These are phyloP conservation scores for Leucoagaricus sp. DNA, from an alignment of 1,284 basidiomycete species.

Conservation along the genomic window DNA sequence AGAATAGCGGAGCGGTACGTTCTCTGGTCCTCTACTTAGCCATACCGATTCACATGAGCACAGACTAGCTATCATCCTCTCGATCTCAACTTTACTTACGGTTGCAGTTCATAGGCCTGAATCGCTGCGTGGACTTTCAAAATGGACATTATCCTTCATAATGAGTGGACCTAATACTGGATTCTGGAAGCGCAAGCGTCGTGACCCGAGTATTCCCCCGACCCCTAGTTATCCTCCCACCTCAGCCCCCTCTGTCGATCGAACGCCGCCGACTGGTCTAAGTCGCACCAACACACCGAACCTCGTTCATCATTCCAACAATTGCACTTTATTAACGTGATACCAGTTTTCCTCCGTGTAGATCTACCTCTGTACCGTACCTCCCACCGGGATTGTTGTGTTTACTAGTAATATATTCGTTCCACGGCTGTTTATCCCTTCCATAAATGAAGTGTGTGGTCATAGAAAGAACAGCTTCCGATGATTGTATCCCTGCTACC, in stretches of 20 bases:
- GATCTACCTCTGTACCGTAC: neutral
- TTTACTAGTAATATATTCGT: neutral
- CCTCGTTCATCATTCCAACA: neutral
- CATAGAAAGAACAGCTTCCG: slow-evolving; percentile 96
- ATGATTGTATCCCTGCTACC: slow-evolving; percentile 52
- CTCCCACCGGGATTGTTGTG: too few species aligned
- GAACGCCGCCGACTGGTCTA: slow-evolving; percentile 2
- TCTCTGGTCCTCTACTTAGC: slow-evolving; percentile 1
- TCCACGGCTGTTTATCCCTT: slow-evolving; percentile 42
- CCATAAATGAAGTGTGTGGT: slow-evolving; percentile 87
- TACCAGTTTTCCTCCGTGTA: neutral
- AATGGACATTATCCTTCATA: slow-evolving; percentile 68
- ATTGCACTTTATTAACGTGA: neutral
- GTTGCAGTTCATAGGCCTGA: slow-evolving; percentile 60
- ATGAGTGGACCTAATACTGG: slow-evolving; percentile 56
- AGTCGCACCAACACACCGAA: slow-evolving; percentile 15
- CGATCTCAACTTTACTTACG: slow-evolving; percentile 65
- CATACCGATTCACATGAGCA: neutral
- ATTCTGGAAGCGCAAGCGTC: slow-evolving; percentile 48
- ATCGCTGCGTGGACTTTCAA: slow-evolving; percentile 66
- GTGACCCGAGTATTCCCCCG: slow-evolving; percentile 27
- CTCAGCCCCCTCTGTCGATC: slow-evolving; percentile 11
- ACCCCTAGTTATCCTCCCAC: slow-evolving; percentile 27
- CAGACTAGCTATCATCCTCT: slow-evolving; percentile 56
- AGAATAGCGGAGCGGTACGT: slow-evolving; percentile 54